Evolutionary conservation across 306 rosid genomes (phyloP).

Genomic region (Inga oerstediana): DNA sequence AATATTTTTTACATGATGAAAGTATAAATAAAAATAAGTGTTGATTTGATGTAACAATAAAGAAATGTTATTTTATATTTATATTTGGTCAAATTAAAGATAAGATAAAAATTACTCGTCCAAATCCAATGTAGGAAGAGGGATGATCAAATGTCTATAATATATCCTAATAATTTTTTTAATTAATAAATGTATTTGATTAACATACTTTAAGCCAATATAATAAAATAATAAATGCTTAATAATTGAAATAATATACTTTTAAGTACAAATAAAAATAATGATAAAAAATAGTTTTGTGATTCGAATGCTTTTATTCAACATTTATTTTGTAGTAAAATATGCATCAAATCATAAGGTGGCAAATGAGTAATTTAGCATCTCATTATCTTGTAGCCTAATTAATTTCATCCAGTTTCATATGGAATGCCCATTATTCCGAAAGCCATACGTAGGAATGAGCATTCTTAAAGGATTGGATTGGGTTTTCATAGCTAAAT

Average conservation of each 20-base stretch:
- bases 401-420: background rate
- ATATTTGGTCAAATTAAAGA: background rate
- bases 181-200: background rate
- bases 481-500: background rate
- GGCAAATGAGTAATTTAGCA: background rate
- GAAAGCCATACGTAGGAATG: background rate
- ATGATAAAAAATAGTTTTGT: background rate
- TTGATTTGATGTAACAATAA: background rate
- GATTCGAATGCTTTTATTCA: background rate
- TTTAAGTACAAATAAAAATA: background rate
- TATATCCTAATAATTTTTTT: background rate
- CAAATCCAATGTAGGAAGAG: background rate
- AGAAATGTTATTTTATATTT: too few relatives aligned
- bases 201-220: background rate
- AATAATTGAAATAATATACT: background rate
- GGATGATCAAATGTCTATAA: background rate
- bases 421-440: background rate
- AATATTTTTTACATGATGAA: background rate
- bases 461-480: background rate
- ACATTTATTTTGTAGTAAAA: background rate
- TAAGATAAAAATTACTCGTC: too few relatives aligned
- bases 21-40: background rate
- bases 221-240: too few relatives aligned
- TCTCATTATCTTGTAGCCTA: background rate
- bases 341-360: background rate